Evolutionary conservation across 352 stramenopile genomes (phyloP), one percentile per base, ranked within the genome.

Genomic region (Bremia lactucae): DNA sequence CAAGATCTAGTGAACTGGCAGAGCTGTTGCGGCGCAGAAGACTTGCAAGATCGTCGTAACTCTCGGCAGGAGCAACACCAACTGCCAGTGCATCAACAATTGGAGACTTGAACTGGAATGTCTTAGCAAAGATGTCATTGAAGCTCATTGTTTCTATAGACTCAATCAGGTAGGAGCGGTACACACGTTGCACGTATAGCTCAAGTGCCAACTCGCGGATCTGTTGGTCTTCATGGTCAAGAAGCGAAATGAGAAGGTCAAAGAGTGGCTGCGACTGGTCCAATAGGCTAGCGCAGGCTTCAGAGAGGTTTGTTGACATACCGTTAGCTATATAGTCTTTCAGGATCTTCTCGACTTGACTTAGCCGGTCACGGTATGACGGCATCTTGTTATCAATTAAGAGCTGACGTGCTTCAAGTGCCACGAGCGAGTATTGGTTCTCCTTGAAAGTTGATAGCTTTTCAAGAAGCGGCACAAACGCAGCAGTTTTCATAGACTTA

Each of bases 381-480:
- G 95, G 94, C 71, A 97, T 96, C 60, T 96, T 97, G 62, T 96
- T 87, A 59, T 97, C 77, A 37, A 98, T 94, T 6, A 99, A 68
- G 26, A 98, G 70, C 57, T 97, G 96, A 47, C 95, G 80, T 18
- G 95, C 96, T 55, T 95, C 76, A 41, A 98, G 72, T 7, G 95
- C 88, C 28, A 98, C 71, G 9, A 91, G 59, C 35, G 88, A 95
- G 71, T 98, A 98, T 52, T 84, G 59, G 37, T 87, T 88, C 50
- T 92, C 75, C 57, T 87, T 83, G 49, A 96, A 82, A 35, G 83
- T 86, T 6, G 83, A 73, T 11, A 97, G 64, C 15, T 78, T 64
- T 49, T 95, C 85, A 2, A 97, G 64, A 22, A 95, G 62, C 26
- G 83, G 65, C 55, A 89, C 59, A 42, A 94, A 88, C 9, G 70